Conservation (phyloP, 139 green algal species). For the Ettlia oleoabundans region DNA sequence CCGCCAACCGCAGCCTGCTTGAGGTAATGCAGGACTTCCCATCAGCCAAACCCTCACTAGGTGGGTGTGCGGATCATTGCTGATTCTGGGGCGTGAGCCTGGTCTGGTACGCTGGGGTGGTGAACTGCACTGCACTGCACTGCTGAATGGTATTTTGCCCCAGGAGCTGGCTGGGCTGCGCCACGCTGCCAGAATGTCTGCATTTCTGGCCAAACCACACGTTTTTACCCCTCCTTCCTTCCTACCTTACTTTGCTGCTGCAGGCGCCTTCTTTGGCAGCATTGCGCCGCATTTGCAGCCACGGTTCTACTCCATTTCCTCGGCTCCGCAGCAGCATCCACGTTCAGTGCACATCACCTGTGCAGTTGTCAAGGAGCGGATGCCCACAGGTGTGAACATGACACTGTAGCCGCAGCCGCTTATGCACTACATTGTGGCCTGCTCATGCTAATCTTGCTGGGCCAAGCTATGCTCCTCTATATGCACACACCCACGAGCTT, state of each 20-base stretch:
- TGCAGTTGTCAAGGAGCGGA: conserved; percentile 76
- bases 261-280: conserved; percentile 86
- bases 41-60: conserved; percentile 76
- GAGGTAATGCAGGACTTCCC: conserved; percentile 90
- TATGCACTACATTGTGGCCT: too few species aligned
- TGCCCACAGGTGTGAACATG: too few species aligned
- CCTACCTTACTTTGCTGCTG: background rate
- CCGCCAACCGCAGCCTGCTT: conserved; percentile 61
- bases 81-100: too few species aligned
- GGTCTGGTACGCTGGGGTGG: background rate
- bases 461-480: too few species aligned
- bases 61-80: too few species aligned
- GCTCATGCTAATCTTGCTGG: too few species aligned
- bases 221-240: background rate
- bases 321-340: conserved; percentile 65
- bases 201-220: too few species aligned
- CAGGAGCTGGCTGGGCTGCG: too few species aligned
- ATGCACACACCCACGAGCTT: too few species aligned
- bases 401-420: too few species aligned
- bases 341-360: conserved; percentile 82
- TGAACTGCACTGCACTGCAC: background rate
- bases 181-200: background rate
- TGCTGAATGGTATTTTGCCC: background rate
- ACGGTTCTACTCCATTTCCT: conserved; percentile 93
- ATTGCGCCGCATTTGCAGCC: conserved; percentile 85